phyloP scores from a whole-genome alignment of 148 eudicot species.

The Hydrangea macrophylla region DNA sequence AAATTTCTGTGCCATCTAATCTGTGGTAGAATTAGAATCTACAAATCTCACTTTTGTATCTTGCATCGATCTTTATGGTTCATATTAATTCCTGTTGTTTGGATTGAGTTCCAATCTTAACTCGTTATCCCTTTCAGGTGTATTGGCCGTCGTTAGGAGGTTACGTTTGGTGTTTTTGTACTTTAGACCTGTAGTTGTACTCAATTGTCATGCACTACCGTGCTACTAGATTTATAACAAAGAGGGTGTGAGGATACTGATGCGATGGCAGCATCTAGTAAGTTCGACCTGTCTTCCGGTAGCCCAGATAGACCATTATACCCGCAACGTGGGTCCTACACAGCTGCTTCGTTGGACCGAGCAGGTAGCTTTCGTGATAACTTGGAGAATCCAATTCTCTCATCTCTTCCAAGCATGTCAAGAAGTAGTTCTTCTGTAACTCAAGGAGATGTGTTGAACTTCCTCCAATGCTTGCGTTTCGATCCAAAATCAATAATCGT shows the following conservation, averaged over 20 bases:
- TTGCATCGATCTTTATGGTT: not conserved
- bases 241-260: conserved; percentile 34
- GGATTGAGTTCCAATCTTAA: conserved; percentile 2
- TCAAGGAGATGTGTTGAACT: conserved; percentile 50
- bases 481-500: conserved; percentile 44
- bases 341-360: conserved; percentile 50
- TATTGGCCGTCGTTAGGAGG: conserved; percentile 1
- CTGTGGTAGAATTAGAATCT: not conserved
- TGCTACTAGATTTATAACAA: conserved; percentile 26
- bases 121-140: conserved; percentile 13
- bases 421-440: conserved; percentile 52
- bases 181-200: conserved; percentile 16
- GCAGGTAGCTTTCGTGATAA: conserved; percentile 61
- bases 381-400: conserved; percentile 52
- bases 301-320: conserved; percentile 58
- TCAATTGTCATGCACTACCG: conserved; percentile 52
- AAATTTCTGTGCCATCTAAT: not conserved
- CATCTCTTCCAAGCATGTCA: conserved; percentile 60
- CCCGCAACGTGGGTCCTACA: conserved; percentile 45
- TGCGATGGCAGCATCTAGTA: conserved; percentile 64
- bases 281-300: conserved; percentile 49
- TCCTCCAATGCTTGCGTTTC: conserved; percentile 53
- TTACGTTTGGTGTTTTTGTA: conserved; percentile 31
- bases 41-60: not conserved
- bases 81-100: not conserved